Evolutionary conservation across 257 asterid genomes (phyloP), one percentile per base, ranked within the genome.

Genomic region (Gentiana macrophylla): DNA sequence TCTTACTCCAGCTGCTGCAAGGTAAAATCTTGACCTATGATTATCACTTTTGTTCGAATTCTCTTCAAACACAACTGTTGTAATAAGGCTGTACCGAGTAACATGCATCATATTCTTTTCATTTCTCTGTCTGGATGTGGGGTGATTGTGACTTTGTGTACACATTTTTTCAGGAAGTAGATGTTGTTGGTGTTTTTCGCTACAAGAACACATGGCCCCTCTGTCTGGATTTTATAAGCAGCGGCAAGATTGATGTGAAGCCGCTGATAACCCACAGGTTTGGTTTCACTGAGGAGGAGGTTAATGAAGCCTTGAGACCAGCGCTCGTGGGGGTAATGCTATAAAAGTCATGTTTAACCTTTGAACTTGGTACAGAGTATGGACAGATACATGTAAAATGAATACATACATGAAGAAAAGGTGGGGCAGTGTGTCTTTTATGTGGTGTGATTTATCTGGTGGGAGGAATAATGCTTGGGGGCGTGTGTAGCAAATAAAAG

Each of bases 291-390:
- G 88, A 87, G 83, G 65, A 78, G 62, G 96, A 77, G 53, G 84
- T 87, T 50, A 84, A 71, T 60, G 88, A 84, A 46, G 96, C 93
- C 41, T 84, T 12, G 96, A 87, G 63, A 82, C 87, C 12, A 87
- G 94, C 47, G 86, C 86, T 4, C 77, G 69, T 8, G 93, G 96
- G 6, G 90, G 94, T 51, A 67, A 67, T 63, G 96, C 94, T 32
- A 88, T 88, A 70, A 88, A 88, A 79, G 94, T 88, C 76, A 88
- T 88, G 94, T 82, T 88, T 63, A 88, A 82, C 61, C 77, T 84
- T 57, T 87, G 65, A 41, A 8, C 8, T 3, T 5, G 9, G 9
- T 41, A 41, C 9, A 10, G 46, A 10, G 46, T 10, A 9, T 12
- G 11, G n/a, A 10, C 4, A 10, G 13, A 46, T 5, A 7, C 4